Evolutionary conservation across 345 rosid genomes (phyloP).

Genomic region (Syzygium aromaticum): DNA sequence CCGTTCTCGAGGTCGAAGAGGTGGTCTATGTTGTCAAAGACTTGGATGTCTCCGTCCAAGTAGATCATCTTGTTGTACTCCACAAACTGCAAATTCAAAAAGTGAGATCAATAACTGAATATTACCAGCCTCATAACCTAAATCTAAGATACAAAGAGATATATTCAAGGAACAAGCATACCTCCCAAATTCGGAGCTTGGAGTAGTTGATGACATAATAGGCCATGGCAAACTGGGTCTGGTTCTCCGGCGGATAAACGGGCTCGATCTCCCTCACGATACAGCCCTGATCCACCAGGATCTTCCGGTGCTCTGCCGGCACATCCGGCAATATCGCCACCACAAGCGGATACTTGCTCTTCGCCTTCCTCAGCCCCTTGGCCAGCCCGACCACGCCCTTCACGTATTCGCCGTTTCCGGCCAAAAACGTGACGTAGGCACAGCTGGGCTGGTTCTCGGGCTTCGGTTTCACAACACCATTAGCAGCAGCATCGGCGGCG

Average conservation of each 20-base stretch:
- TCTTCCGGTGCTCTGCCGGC: constrained; percentile 28
- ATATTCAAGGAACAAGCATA: neutral
- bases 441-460: neutral
- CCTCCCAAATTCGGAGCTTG: constrained; percentile 44
- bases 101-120: neutral
- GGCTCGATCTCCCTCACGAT: constrained; percentile 32
- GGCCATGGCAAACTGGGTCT: constrained; percentile 9
- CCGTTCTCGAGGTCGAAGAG: constrained; percentile 22
- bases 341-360: constrained; percentile 27
- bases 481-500: neutral
- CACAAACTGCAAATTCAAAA: constrained; percentile 13
- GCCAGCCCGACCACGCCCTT: constrained; percentile 38
- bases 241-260: constrained; percentile 19
- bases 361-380: constrained; percentile 34
- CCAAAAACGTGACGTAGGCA: constrained; percentile 27
- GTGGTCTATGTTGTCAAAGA: constrained; percentile 29
- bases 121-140: neutral
- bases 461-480: neutral
- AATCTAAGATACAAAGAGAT: neutral
- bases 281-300: constrained; percentile 24
- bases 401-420: constrained; percentile 18
- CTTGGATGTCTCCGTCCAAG: constrained; percentile 36
- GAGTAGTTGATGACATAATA: constrained; percentile 32
- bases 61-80: constrained; percentile 32
- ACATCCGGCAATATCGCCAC: constrained; percentile 38